Conservation (phyloP, 2,329 filamentous ascomycete genomes). For the Penicillium sp. region DNA sequence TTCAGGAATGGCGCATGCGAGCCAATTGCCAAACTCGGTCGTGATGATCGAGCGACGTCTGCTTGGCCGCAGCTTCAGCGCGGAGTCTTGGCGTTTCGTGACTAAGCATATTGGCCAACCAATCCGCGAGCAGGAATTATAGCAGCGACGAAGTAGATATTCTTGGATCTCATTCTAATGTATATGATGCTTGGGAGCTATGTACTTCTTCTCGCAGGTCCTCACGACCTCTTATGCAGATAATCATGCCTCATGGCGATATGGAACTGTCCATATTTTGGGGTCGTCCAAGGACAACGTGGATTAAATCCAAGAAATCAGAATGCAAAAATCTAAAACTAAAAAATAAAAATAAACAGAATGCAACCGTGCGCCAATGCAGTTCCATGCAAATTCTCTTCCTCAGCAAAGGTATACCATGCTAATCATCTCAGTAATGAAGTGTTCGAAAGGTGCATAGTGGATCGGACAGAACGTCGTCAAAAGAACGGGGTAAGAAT, state of each 20-base stretch:
- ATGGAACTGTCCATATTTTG: neutral
- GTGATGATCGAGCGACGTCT: slow-evolving; percentile 6
- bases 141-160: neutral
- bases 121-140: slow-evolving; percentile 4
- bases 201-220: neutral
- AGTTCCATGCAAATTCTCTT: slow-evolving; percentile 22
- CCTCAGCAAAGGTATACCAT: slow-evolving; percentile 30
- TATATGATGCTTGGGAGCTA: neutral
- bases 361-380: slow-evolving; percentile 20
- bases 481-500: neutral
- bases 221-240: neutral
- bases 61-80: slow-evolving; percentile 15
- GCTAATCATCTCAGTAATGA: slow-evolving; percentile 24
- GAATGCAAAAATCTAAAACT: neutral
- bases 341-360: no score
- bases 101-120: slow-evolving; percentile 20
- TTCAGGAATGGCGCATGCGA: slow-evolving; percentile 19
- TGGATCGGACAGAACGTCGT: slow-evolving; percentile 10
- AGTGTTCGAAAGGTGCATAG: slow-evolving; percentile 10
- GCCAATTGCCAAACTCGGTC: slow-evolving; percentile 21
- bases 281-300: neutral
- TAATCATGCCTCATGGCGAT: neutral
- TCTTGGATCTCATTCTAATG: neutral
- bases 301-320: neutral
- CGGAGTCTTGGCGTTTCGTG: slow-evolving; percentile 20